A percentile compares a stretch with the other conserved stretches of the same genome.
Evolutionary conservation across 352 stramenopile genomes (phyloP).

Genomic region (Pythium dissimile): DNA sequence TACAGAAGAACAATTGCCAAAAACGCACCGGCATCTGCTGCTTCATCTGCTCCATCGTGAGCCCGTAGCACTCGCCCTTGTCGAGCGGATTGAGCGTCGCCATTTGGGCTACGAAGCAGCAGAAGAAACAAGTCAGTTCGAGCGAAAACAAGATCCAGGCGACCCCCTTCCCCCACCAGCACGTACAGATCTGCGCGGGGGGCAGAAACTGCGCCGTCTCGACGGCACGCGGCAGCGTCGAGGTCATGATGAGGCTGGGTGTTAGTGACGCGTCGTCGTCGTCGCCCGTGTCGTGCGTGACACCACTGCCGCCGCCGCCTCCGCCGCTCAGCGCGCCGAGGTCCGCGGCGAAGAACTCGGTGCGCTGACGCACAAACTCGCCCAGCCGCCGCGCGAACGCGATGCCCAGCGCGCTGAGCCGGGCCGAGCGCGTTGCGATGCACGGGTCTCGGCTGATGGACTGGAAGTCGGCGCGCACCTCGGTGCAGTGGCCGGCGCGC

Average conservation of each 20-base stretch:
- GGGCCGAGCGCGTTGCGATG: conserved; percentile 62
- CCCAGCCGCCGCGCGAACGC: conserved; percentile 92
- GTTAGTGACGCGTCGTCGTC: conserved; percentile 32
- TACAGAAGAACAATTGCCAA: no score
- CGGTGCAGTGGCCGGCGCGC: conserved; percentile 83
- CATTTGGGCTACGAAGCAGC: conserved; percentile 52
- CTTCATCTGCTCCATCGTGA: conserved; percentile 84
- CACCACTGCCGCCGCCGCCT: conserved; percentile 2
- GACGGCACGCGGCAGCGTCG: conserved; percentile 72
- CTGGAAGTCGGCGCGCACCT: conserved; percentile 61
- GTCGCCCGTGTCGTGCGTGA: conserved; percentile 32
- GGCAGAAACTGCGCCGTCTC: conserved; percentile 68
- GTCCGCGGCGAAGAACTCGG: conserved; percentile 20
- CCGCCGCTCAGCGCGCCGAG: conserved; percentile 1
- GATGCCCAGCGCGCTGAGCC: conserved; percentile 88
- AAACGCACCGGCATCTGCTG: conserved; percentile 51
- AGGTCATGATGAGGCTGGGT: conserved; percentile 71
- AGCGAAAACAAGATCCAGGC: neutral
- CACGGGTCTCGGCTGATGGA: conserved; percentile 73
- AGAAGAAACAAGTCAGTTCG: neutral
- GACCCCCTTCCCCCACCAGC: neutral
- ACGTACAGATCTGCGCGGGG: conserved; percentile 38
- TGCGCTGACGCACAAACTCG: conserved; percentile 88
- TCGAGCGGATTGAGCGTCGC: conserved; percentile 80
- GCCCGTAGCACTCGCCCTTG: conserved; percentile 83